Evolutionary conservation across 2,329 filamentous ascomycete species (phyloP).

Genomic region (Tolypocladium tundrense): DNA sequence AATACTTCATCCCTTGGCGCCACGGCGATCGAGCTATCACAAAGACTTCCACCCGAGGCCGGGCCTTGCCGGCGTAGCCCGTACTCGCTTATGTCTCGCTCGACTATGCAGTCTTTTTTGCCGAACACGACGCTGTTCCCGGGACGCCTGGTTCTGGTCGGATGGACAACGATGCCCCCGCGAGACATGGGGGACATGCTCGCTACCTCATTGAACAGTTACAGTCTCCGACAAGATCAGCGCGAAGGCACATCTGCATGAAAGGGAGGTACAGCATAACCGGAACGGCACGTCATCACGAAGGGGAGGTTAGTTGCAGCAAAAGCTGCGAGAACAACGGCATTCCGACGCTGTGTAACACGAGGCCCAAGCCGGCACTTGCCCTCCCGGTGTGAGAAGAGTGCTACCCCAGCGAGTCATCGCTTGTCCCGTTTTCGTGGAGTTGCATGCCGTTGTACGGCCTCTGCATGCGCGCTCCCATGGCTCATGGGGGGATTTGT

Average conservation of each 20-base stretch:
- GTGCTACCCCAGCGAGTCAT: neutral
- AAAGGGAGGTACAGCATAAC: too few relatives aligned
- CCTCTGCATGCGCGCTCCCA: too few relatives aligned
- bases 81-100: neutral
- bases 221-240: neutral
- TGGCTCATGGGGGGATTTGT: too few relatives aligned
- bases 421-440: neutral
- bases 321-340: neutral
- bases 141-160: neutral
- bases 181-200: neutral
- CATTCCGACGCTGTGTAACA: neutral
- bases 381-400: neutral
- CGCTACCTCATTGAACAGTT: neutral
- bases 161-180: neutral
- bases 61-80: neutral
- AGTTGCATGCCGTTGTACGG: too few relatives aligned
- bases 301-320: neutral
- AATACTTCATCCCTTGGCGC: neutral
- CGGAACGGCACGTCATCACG: too few relatives aligned
- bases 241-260: neutral
- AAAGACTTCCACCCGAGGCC: neutral
- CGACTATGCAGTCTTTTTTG: neutral
- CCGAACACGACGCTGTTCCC: too few relatives aligned
- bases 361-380: neutral
- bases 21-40: neutral